Evolutionary conservation across 129 eudicot species (phyloP), one percentile per base, ranked within the genome.

Genomic region (Helichrysum umbraculigerum): DNA sequence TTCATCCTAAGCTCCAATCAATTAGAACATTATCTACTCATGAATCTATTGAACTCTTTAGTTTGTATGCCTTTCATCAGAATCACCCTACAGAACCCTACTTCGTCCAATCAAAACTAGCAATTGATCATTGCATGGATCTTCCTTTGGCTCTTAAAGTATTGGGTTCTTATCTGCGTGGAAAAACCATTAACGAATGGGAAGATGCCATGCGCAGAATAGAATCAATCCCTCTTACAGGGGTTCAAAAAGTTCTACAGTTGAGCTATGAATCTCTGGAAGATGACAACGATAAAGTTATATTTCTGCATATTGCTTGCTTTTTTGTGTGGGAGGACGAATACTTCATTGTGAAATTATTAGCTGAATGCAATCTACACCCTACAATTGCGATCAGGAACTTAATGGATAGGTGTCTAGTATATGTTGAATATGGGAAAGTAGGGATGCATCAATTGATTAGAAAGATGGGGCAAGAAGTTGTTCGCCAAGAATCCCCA

Each of bases 101-200:
- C n/a, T n/a, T n/a, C n/a, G n/a, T n/a, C n/a, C n/a, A n/a, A n/a
- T n/a, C n/a, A n/a, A n/a, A n/a, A n/a, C n/a, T 29, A 29, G 57
- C 75, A 63, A 66, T 63, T n/a, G 28, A 64, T 5, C 81, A 62
- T 14, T 83, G 87, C 70, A 14, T 52, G 14, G 84, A 84, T 59
- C 65, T 74, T 70, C 87, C 87, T 15, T 78, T 83, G 60, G 86
- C 86, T 52, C 83, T 78, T 61, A 25, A 60, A 70, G 76, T 78
- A 57, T 30, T 71, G 65, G 76, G 76, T n/a, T 30, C 76, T 9
- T 51, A 2, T 32, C n/a, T 71, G 29, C 17, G 32, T 64, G 81
- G 78, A 21, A 79, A 64, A 58, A 64, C 30, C 20, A 17, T 42
- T 7, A 75, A 33, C 29, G 41, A 73, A 11, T 83, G 87, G 87